A percentile compares a stretch with the other conserved stretches of the same genome.
Conservation (phyloP, 2,329 filamentous ascomycete genomes). For the Colletotrichum karsti region DNA sequence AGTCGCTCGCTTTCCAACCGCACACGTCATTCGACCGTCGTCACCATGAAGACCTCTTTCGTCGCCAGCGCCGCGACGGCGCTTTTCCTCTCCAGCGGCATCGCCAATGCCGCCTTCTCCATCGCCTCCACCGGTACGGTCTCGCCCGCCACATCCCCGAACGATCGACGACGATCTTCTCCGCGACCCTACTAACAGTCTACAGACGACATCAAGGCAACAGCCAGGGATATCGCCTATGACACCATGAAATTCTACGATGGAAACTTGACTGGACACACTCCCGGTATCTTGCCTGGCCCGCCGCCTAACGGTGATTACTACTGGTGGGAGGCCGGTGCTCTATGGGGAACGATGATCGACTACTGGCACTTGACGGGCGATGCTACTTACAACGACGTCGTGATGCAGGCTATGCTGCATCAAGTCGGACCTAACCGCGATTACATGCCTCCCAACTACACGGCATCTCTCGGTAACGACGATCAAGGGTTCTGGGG, state of each 20-base stretch:
- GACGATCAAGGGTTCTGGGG: conserved; percentile 79
- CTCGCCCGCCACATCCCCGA: not conserved
- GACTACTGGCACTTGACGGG: conserved; percentile 77
- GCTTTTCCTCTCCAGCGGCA: conserved; percentile 1
- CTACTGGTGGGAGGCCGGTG: conserved; percentile 80
- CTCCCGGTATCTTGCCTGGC: conserved; percentile 65
- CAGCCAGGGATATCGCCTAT: conserved; percentile 56
- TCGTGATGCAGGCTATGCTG: conserved; percentile 64
- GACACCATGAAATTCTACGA: conserved; percentile 61
- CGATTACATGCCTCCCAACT: conserved; percentile 69
- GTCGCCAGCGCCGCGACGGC: conserved; percentile 14
- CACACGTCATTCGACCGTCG: conserved; percentile 2
- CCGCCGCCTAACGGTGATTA: conserved; percentile 61
- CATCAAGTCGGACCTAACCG: conserved; percentile 64
- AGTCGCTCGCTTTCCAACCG: conserved; percentile 19
- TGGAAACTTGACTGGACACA: conserved; percentile 58
- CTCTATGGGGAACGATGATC: conserved; percentile 73
- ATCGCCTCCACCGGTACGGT: conserved; percentile 21
- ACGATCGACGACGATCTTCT: not conserved
- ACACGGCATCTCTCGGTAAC: conserved; percentile 66
- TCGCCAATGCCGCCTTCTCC: conserved; percentile 18
- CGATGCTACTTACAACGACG: conserved; percentile 69
- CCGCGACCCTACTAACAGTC: not conserved
- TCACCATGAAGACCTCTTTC: conserved; percentile 16
- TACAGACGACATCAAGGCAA: conserved; percentile 54